These are phyloP conservation scores for Calonectria crousiana DNA, from an alignment of 2,329 filamentous ascomycete genomes.

Conservation along the genomic window DNA sequence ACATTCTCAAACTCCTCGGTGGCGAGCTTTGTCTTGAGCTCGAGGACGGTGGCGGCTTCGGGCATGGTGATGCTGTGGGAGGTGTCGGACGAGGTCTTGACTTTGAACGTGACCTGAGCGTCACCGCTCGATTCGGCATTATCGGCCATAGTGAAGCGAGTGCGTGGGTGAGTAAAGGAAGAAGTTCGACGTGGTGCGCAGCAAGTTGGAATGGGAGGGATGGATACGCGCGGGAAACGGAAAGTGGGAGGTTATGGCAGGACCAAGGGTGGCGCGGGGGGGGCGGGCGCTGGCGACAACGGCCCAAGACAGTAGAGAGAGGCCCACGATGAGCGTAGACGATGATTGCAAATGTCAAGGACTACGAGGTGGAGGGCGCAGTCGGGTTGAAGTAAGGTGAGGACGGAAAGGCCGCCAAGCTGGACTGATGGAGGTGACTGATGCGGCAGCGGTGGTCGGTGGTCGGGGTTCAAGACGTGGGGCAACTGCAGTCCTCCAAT, in stretches of 20 bases:
- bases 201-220: not conserved
- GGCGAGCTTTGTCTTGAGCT: constrained; percentile 91
- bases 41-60: constrained; percentile 80
- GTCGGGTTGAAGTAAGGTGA: constrained; percentile 9
- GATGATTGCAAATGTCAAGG: not conserved
- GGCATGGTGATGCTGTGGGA: constrained; percentile 87
- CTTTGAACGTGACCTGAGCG: constrained; percentile 90
- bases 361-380: constrained; percentile 7
- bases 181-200: constrained; percentile 8
- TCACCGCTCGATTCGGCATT: constrained; percentile 72
- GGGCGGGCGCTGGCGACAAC: not conserved
- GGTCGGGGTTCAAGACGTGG: constrained; percentile 21
- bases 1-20: constrained; percentile 86
- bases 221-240: not conserved
- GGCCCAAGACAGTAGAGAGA: not conserved
- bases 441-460: constrained; percentile 20
- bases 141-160: constrained; percentile 70
- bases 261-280: constrained; percentile 11
- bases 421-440: constrained; percentile 7
- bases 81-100: constrained; percentile 95
- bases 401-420: not conserved
- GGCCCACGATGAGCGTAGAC: not conserved
- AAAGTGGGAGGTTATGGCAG: constrained; percentile 8
- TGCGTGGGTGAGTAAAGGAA: constrained; percentile 22
- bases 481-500: constrained; percentile 23